Base-by-base conservation (phyloP, 2,329 filamentous ascomycete genomes). In the Aspergillus sp. region DNA sequence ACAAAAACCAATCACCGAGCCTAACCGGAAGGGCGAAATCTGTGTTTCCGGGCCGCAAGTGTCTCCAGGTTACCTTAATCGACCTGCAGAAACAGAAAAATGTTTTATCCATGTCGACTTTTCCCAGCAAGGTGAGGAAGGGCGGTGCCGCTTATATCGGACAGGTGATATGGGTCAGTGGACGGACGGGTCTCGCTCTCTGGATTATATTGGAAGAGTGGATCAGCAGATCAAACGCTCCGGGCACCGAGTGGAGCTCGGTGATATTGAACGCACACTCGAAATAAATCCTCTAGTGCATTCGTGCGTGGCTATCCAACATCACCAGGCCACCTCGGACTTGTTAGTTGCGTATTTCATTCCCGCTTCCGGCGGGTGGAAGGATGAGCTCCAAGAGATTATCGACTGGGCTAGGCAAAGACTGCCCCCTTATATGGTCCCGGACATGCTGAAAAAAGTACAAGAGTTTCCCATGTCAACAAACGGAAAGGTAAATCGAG, bases 211-310 rank as follows among this genome's bases (percentile, higher is more conserved):
- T 5, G 90, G 89, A 8, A 76, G 90, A 40, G 80, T 79, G 19
- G 89, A 95, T 57, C 77, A 83, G 49, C 89, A 95, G 62, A 85
- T 95, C 71, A 95, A 95, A 73, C 88, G 95, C 51, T 83, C 90
- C 37, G 89, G 90, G 1, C 95, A 94, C 73, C 78, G 90, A 40
- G 90, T 95, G 52, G 90, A 95, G 69, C 80, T 95, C 35, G 83
- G 83, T 46, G 90, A 95, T 48, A 91, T 95, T 51, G 89, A 95
- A 62, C 83, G 74, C 32, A 82, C 90, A 61, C 39, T 57, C 34
- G 19, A 50, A 31, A 35, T n/a, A n/a, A n/a, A n/a, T n/a, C n/a
- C n/a, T n/a, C n/a, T n/a, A n/a, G n/a, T n/a, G n/a, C n/a, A n/a
- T n/a, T n/a, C n/a, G n/a, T n/a, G n/a, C n/a, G n/a, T n/a, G n/a